A percentile compares a stretch with the other conserved stretches of the same genome.
phyloP scores from a whole-genome alignment of 768 basidiomycete species.

The Royoungia palumana region DNA sequence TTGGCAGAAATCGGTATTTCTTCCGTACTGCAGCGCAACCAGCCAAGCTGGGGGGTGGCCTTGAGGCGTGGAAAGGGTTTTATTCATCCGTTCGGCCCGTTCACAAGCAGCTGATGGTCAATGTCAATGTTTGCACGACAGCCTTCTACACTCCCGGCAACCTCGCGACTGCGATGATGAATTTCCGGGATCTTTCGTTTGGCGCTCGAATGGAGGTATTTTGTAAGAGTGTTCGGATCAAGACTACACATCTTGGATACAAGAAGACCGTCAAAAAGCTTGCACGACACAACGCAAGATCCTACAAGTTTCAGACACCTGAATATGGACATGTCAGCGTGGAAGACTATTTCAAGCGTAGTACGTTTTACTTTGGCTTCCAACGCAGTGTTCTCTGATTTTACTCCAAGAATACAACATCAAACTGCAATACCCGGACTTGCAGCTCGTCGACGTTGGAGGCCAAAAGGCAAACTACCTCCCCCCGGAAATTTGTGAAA shows the following conservation, averaged over 20 bases:
- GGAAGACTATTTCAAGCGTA: conserved; percentile 45
- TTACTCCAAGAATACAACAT: conserved; percentile 40
- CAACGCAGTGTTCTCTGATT: neutral
- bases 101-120: conserved; percentile 48
- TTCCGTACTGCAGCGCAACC: conserved; percentile 37
- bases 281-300: conserved; percentile 36
- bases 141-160: conserved; percentile 45
- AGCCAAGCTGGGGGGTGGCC: conserved; percentile 46
- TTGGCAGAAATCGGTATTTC: conserved; percentile 54
- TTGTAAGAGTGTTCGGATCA: conserved; percentile 62
- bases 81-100: conserved; percentile 39
- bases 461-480: conserved; percentile 40
- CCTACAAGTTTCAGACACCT: conserved; percentile 39
- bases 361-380: conserved; percentile 29
- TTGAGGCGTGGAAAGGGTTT: conserved; percentile 56
- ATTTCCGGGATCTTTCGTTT: conserved; percentile 47
- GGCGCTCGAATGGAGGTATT: conserved; percentile 61
- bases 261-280: conserved; percentile 66
- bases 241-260: conserved; percentile 69
- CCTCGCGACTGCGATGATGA: conserved; percentile 41
- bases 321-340: conserved; percentile 44
- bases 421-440: conserved; percentile 34
- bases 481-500: conserved; percentile 49
- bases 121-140: conserved; percentile 52
- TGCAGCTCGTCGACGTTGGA: conserved; percentile 50